Percentiles rank a stretch among this genome's conserved stretches.
phyloP scores from a whole-genome alignment of 2,329 filamentous ascomycete genomes.

The Colletotrichum simmondsii region DNA sequence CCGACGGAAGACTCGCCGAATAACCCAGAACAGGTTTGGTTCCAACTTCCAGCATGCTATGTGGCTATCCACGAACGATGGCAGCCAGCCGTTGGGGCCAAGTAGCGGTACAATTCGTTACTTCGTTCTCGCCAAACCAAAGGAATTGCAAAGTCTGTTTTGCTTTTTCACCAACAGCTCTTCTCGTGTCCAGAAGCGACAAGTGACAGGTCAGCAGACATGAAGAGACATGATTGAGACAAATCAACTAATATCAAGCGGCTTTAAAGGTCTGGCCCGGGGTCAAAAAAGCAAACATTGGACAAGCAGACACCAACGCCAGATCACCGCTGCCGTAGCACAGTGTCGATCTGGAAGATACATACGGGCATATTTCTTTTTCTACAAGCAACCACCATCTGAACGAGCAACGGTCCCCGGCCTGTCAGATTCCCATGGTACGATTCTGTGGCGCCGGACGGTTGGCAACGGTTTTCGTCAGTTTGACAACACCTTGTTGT shows the following conservation, averaged over 20 bases:
- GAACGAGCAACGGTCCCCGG: slow-evolving; percentile 7
- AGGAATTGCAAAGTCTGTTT: background rate
- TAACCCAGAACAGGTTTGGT: slow-evolving; percentile 4
- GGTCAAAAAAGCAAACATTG: slow-evolving; percentile 25
- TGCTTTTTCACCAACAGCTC: slow-evolving; percentile 10
- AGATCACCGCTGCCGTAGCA: background rate
- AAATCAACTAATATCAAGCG: slow-evolving; percentile 21
- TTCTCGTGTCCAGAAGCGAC: slow-evolving; percentile 22
- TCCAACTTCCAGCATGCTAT: background rate
- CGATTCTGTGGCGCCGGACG: slow-evolving; percentile 7
- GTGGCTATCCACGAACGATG: background rate
- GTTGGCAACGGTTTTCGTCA: slow-evolving; percentile 17
- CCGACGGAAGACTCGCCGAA: slow-evolving; percentile 19
- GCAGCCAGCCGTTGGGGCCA: background rate
- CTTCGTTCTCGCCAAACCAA: background rate
- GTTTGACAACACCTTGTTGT: slow-evolving; percentile 13
- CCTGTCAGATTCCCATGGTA: slow-evolving; percentile 22
- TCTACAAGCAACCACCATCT: background rate
- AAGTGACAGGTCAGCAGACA: slow-evolving; percentile 28
- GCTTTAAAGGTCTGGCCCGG: background rate
- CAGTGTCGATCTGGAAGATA: slow-evolving; percentile 16
- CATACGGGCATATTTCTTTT: slow-evolving; percentile 20
- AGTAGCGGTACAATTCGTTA: slow-evolving; percentile 21
- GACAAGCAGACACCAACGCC: background rate
- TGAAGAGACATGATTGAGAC: slow-evolving; percentile 22